These are phyloP conservation scores for Oehlia diaphana DNA, from an alignment of 192 early-diverging fungal genomes.

Conservation along the genomic window DNA sequence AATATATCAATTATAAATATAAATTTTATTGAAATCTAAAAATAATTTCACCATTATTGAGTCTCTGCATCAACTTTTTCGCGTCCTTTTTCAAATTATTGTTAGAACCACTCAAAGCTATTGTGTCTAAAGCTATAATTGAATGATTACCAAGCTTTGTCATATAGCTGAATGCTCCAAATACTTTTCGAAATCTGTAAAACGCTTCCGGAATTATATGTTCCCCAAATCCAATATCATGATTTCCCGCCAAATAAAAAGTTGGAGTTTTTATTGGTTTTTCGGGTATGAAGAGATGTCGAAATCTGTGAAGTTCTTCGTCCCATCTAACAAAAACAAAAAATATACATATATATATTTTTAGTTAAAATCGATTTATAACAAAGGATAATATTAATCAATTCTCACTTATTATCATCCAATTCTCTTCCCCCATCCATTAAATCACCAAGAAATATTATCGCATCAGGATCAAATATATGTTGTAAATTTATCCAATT, in stretches of 20 bases:
- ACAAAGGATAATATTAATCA: constrained; percentile 15
- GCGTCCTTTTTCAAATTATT: constrained; percentile 49
- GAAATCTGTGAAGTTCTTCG: constrained; percentile 57
- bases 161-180: constrained; percentile 60
- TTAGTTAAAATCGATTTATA: constrained; percentile 23
- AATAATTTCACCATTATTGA: constrained; percentile 41
- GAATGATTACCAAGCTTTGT: constrained; percentile 58
- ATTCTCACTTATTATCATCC: constrained; percentile 39
- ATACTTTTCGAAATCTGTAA: constrained; percentile 46
- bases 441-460: constrained; percentile 85
- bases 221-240: constrained; percentile 87
- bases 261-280: constrained; percentile 18
- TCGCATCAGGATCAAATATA: constrained; percentile 56
- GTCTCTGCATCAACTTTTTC: constrained; percentile 47
- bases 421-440: constrained; percentile 77
- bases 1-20: background rate
- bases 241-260: constrained; percentile 82
- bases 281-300: constrained; percentile 30
- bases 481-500: constrained; percentile 68
- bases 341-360: background rate
- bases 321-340: constrained; percentile 44
- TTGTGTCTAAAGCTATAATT: constrained; percentile 74
- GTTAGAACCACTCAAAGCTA: constrained; percentile 58
- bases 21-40: background rate
- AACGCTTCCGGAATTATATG: constrained; percentile 45